Evolutionary conservation across 1,284 basidiomycete genomes (phyloP).

Genomic region (Fistulinella cinereoalba): DNA sequence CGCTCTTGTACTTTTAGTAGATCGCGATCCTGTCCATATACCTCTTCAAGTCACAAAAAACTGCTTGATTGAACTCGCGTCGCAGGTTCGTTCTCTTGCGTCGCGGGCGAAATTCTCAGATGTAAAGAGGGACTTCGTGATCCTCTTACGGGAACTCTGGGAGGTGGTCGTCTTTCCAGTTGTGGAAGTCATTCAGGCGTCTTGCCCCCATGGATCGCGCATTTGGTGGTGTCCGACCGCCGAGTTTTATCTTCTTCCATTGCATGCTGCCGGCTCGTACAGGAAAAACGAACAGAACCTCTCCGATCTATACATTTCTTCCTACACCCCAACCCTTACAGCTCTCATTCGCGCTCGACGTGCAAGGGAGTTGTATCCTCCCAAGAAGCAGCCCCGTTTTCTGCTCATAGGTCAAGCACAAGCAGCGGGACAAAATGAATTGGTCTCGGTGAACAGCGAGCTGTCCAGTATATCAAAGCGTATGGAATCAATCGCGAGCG

Average conservation of each 20-base stretch:
- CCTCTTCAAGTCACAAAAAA: not conserved
- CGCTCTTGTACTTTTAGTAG: not conserved
- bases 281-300: conserved; percentile 7
- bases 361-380: not conserved
- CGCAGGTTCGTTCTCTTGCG: not conserved
- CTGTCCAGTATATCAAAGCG: not conserved
- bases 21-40: not conserved
- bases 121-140: not conserved
- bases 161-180: not conserved
- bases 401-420: not conserved
- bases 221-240: conserved; percentile 1
- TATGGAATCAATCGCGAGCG: not conserved
- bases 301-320: conserved; percentile 30
- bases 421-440: not conserved
- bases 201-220: not conserved
- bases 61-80: not conserved
- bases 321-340: conserved; percentile 32
- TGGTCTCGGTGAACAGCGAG: conserved; percentile 4
- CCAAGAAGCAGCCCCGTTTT: too few species aligned
- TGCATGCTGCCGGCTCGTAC: conserved; percentile 28
- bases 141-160: not conserved
- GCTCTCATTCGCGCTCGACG: conserved; percentile 23
- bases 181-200: not conserved
- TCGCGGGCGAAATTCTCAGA: not conserved
- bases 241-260: conserved; percentile 14